phyloP scores from a whole-genome alignment of 441 rosid species.

The Gossypium davidsonii region DNA sequence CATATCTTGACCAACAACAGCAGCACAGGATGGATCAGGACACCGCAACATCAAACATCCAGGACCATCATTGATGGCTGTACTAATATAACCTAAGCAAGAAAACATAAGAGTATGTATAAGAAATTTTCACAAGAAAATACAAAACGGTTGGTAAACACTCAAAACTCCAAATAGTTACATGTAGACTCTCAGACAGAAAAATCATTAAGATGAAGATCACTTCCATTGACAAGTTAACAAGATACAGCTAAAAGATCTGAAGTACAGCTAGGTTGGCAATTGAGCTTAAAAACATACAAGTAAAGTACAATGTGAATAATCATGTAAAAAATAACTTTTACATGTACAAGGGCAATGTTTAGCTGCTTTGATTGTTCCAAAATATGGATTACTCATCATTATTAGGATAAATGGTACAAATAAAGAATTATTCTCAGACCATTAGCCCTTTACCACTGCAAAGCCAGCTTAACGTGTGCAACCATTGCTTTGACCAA shows the following conservation, averaged over 20 bases:
- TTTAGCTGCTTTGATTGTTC: neutral
- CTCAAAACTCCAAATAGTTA: neutral
- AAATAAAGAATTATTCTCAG: neutral
- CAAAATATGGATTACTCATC: neutral
- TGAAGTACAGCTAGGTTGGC: neutral
- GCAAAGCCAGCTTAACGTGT: neutral
- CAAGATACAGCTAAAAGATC: neutral
- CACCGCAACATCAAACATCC: slow-evolving; percentile 67
- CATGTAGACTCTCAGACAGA: neutral
- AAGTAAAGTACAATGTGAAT: slow-evolving; percentile 4
- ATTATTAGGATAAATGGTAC: neutral
- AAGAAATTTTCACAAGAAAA: slow-evolving; percentile 7
- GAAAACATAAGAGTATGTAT: slow-evolving; percentile 4
- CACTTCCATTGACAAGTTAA: neutral
- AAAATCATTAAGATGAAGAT: neutral
- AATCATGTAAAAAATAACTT: neutral
- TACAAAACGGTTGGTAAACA: neutral
- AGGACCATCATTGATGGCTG: slow-evolving; percentile 65
- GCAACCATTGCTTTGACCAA: neutral
- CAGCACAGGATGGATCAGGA: slow-evolving; percentile 67
- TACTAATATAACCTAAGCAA: slow-evolving; percentile 53
- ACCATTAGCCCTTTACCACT: neutral
- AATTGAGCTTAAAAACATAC: neutral
- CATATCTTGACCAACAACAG: slow-evolving; percentile 62
- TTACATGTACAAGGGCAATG: neutral